Evolutionary conservation across 2,329 filamentous ascomycete species (phyloP).

Genomic region (Mycocentrospora acerina): DNA sequence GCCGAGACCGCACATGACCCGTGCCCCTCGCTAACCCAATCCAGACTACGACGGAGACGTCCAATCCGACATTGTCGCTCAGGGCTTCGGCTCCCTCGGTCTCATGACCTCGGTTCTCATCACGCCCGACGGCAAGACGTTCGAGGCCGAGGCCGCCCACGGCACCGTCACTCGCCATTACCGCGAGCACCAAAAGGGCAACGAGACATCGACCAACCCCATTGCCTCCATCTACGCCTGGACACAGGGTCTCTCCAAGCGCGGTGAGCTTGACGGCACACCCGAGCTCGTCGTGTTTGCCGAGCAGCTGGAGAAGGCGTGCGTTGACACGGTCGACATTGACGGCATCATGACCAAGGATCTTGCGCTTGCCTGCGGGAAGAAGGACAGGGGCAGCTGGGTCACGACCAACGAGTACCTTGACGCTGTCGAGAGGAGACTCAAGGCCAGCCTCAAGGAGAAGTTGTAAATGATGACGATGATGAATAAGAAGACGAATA

Average conservation of each 20-base stretch:
- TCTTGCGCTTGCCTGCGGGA: slow-evolving; percentile 89
- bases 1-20: neutral
- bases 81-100: slow-evolving; percentile 96
- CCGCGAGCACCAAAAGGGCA: slow-evolving; percentile 98
- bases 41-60: slow-evolving; percentile 98
- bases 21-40: slow-evolving; percentile 13
- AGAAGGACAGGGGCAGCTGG: slow-evolving; percentile 79
- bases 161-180: slow-evolving; percentile 98
- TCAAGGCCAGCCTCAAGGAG: slow-evolving; percentile 77
- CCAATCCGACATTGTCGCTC: slow-evolving; percentile 96
- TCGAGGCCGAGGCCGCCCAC: slow-evolving; percentile 96
- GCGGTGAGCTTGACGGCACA: slow-evolving; percentile 89
- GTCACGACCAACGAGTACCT: slow-evolving; percentile 91
- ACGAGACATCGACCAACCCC: slow-evolving; percentile 96
- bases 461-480: slow-evolving; percentile 60
- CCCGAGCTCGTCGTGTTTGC: slow-evolving; percentile 90
- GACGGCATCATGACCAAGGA: slow-evolving; percentile 99
- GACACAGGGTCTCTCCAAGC: slow-evolving; percentile 92
- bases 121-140: slow-evolving; percentile 94
- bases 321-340: slow-evolving; percentile 88
- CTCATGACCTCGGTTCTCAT: slow-evolving; percentile 98
- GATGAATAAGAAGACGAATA: slow-evolving; percentile 1
- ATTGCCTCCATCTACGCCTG: slow-evolving; percentile 99
- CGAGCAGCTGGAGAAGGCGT: slow-evolving; percentile 87
- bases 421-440: slow-evolving; percentile 83